These are phyloP conservation scores for Penicillium sp. DNA, from an alignment of 2,329 filamentous ascomycete genomes.

Conservation along the genomic window DNA sequence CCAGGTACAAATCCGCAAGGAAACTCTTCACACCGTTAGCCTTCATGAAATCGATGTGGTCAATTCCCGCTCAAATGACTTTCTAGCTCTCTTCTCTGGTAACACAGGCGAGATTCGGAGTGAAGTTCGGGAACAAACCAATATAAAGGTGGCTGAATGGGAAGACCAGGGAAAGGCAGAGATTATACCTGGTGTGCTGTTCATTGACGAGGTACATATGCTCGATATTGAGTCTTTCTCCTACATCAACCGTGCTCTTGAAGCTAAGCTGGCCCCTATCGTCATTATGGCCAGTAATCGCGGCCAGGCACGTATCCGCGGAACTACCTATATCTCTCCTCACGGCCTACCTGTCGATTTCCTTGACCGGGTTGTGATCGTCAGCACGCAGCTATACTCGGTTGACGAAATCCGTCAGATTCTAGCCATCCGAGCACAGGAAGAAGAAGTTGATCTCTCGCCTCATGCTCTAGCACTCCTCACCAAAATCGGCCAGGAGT, in stretches of 20 bases:
- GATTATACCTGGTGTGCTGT: slow-evolving; percentile 94
- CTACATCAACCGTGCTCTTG: slow-evolving; percentile 94
- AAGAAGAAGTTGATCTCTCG: slow-evolving; percentile 92
- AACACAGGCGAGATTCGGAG: slow-evolving; percentile 97
- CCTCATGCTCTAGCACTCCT: slow-evolving; percentile 88
- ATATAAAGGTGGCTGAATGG: slow-evolving; percentile 98
- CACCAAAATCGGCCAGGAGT: slow-evolving; percentile 93
- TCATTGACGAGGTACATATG: slow-evolving; percentile 99
- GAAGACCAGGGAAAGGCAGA: slow-evolving; percentile 99
- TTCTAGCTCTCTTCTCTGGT: slow-evolving; percentile 93
- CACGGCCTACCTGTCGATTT: slow-evolving; percentile 96
- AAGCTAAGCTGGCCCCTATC: slow-evolving; percentile 91
- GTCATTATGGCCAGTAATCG: slow-evolving; percentile 99
- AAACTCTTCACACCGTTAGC: slow-evolving; percentile 94
- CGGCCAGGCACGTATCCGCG: slow-evolving; percentile 85
- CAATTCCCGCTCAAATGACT: slow-evolving; percentile 98
- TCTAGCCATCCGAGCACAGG: slow-evolving; percentile 84
- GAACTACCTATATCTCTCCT: slow-evolving; percentile 89
- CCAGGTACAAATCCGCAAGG: slow-evolving; percentile 94
- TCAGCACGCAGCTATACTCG: slow-evolving; percentile 85
- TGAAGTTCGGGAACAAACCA: slow-evolving; percentile 97
- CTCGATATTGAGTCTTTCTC: slow-evolving; percentile 99
- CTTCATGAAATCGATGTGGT: slow-evolving; percentile 99
- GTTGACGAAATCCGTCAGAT: slow-evolving; percentile 90
- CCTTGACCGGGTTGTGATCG: slow-evolving; percentile 91